A percentile compares a stretch with the other conserved stretches of the same genome.
phyloP scores from a whole-genome alignment of 2,329 filamentous ascomycete species.

The Claviceps maximensis region DNA sequence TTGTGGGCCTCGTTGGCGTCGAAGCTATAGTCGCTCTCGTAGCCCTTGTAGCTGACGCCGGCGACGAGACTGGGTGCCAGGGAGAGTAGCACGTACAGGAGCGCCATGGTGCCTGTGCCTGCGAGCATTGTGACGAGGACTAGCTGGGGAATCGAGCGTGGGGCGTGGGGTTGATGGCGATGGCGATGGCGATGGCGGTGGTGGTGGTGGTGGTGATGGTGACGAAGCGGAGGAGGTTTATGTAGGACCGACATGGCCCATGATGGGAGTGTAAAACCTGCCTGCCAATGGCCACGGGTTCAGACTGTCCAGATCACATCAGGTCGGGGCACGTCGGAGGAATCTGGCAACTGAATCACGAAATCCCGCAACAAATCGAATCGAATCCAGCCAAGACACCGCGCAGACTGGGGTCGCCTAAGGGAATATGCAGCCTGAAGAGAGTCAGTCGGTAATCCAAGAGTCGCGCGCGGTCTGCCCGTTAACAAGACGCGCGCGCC shows the following conservation, averaged over 20 bases:
- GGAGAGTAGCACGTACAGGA: slow-evolving; percentile 12
- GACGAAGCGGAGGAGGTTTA: not conserved
- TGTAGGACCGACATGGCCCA: no score
- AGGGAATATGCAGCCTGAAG: no score
- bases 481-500: no score
- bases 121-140: not conserved
- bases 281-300: no score
- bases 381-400: no score
- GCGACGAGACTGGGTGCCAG: slow-evolving; percentile 16
- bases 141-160: not conserved
- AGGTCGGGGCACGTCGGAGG: no score
- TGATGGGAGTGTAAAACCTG: not conserved
- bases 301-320: no score
- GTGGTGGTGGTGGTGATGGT: not conserved
- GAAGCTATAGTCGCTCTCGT: slow-evolving; percentile 26
- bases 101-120: slow-evolving; percentile 1
- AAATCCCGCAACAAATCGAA: no score
- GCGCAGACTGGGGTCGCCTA: no score
- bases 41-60: slow-evolving; percentile 17
- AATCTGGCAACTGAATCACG: no score
- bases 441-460: no score
- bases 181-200: not conserved
- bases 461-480: no score
- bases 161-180: not conserved
- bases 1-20: slow-evolving; percentile 22